A percentile compares a stretch with the other conserved stretches of the same genome.
These are phyloP conservation scores for Phylloporus sp. DNA, from an alignment of 768 basidiomycete species.

Conservation along the genomic window DNA sequence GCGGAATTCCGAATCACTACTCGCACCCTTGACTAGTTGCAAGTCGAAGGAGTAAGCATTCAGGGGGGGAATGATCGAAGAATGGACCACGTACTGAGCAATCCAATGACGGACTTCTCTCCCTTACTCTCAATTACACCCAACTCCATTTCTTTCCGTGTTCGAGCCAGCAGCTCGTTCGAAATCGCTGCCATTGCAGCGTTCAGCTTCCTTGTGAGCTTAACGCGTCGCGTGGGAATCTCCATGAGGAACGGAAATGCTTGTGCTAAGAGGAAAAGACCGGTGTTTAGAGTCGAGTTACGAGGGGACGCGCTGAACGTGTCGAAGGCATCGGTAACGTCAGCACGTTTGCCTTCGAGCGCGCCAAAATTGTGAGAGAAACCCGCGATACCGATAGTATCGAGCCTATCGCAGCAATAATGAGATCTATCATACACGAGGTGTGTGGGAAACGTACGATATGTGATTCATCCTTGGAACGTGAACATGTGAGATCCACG, in stretches of 20 bases:
- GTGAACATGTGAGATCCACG: too few relatives aligned
- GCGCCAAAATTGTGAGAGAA: slow-evolving; percentile 51
- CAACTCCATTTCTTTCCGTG: slow-evolving; percentile 29
- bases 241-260: slow-evolving; percentile 33
- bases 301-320: slow-evolving; percentile 23
- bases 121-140: slow-evolving; percentile 16
- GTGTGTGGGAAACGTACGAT: too few relatives aligned
- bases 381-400: too few relatives aligned
- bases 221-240: slow-evolving; percentile 34
- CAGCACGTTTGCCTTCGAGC: slow-evolving; percentile 43
- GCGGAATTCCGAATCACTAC: slow-evolving; percentile 16
- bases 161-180: slow-evolving; percentile 34
- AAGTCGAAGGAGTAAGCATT: slow-evolving; percentile 12
- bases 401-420: too few relatives aligned
- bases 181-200: slow-evolving; percentile 37
- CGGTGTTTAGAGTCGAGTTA: slow-evolving; percentile 21
- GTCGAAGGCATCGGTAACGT: slow-evolving; percentile 39
- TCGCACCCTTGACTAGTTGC: slow-evolving; percentile 34
- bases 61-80: too few relatives aligned
- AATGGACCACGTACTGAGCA: slow-evolving; percentile 19
- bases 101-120: slow-evolving; percentile 24
- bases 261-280: slow-evolving; percentile 34
- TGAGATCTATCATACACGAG: too few relatives aligned
- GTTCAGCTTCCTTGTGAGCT: slow-evolving; percentile 30
- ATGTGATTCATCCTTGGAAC: too few relatives aligned